A percentile compares a stretch with the other conserved stretches of the same genome.
Evolutionary conservation across 2,329 filamentous ascomycete species (phyloP).

Genomic region (Ophiostoma ips): DNA sequence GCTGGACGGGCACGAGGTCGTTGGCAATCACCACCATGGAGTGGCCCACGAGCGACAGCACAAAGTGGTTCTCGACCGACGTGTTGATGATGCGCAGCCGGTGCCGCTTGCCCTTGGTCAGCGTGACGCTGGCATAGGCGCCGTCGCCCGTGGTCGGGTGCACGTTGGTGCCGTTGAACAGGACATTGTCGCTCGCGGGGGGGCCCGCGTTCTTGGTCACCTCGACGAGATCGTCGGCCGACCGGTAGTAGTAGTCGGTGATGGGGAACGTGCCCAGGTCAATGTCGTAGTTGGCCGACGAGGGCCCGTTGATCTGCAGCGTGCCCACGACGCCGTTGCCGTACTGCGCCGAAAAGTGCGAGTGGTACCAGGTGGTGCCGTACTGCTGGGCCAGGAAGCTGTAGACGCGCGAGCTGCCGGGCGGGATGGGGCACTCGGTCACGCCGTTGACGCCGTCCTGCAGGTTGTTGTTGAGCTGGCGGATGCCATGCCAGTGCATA

Average conservation of each 20-base stretch:
- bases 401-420: conserved; percentile 26
- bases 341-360: conserved; percentile 34
- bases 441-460: conserved; percentile 22
- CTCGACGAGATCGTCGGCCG: conserved; percentile 26
- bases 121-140: conserved; percentile 21
- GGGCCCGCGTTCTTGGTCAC: conserved; percentile 15
- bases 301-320: conserved; percentile 32
- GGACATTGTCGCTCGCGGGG: conserved; percentile 26
- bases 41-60: conserved; percentile 35
- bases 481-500: conserved; percentile 25
- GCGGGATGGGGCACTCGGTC: conserved; percentile 40
- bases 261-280: conserved; percentile 38
- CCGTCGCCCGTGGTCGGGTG: conserved; percentile 20
- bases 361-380: conserved; percentile 31
- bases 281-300: conserved; percentile 29
- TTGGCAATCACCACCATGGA: conserved; percentile 34
- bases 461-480: conserved; percentile 19
- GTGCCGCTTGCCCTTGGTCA: conserved; percentile 32
- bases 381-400: conserved; percentile 24
- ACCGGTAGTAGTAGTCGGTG: conserved; percentile 39
- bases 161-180: conserved; percentile 31
- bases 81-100: conserved; percentile 37
- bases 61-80: conserved; percentile 34
- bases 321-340: conserved; percentile 36
- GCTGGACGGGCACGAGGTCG: conserved; percentile 37